Base-by-base conservation (phyloP, 331 rosid species). In the Acacia pycnantha region DNA sequence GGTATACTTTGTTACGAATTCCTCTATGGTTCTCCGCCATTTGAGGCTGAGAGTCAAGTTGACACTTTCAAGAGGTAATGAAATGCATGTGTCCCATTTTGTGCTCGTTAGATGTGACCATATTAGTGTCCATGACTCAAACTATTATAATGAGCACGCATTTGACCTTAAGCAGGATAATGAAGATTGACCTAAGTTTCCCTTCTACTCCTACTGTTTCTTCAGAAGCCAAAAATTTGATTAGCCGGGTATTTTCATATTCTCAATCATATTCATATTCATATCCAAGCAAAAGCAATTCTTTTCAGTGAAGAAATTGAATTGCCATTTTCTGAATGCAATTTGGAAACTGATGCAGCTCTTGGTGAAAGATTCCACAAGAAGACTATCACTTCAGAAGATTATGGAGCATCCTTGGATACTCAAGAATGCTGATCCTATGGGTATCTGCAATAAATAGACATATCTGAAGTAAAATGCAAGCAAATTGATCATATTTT, bases 391-490 rank as follows among this genome's bases (percentile, higher is more conserved):
- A n/a, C 97, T 94, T 86, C 85, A 86, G 76, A 90, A 88, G 87
- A 94, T 94, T 79, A 77, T 77, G 87, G 93, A 90, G 76, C 98
- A 94, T 85, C 97, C 97, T 41, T 94, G 97, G 98, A 91, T 94
- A 77, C 61, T 87, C 78, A 88, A 87, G 91, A 90, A 93, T 69
- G 92, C 94, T n/a, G 86, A 93, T 82, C 87, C 91, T 48, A 61
- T 26, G 40, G 90, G 89, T 73, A 71, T 88, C 75, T 84, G 92
- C 88, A 74, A 83, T 18, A 83, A 83, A 79, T 73, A 87, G 88
- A 69, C 46, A 46, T 51, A 41, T 82, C 66, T 48, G 37, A 24
- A 74, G 76, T 61, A 80, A 68, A 24, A 46, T 71, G 15, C 33
- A 44, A 61, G 82, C 77, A 66, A 62, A 47, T 8, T 35, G 77